Percentiles rank a stretch among this genome's conserved stretches.
Conservation (phyloP, 257 asterid species). For the Penstemon davidsonii region DNA sequence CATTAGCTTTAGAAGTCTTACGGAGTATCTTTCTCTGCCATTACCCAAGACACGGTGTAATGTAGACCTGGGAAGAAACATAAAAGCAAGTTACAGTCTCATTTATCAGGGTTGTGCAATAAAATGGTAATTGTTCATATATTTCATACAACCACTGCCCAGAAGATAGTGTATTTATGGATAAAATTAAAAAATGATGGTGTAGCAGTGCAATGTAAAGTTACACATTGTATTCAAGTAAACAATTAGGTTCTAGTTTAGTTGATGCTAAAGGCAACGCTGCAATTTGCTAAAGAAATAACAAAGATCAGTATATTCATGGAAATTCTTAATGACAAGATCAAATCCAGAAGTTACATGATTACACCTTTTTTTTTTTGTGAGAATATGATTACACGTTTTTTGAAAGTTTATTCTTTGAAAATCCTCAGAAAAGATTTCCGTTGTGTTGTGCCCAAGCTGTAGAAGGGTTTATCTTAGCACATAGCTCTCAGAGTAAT, state of each 20-base stretch:
- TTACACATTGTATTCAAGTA: background rate
- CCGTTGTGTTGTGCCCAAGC: too few relatives aligned
- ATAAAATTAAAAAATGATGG: background rate
- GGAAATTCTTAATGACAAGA: too few relatives aligned
- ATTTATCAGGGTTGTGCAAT: background rate
- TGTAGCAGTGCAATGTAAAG: background rate
- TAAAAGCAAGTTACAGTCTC: constrained; percentile 12
- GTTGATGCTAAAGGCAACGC: too few relatives aligned
- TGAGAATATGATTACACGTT: too few relatives aligned
- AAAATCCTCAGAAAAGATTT: too few relatives aligned
- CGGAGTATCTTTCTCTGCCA: constrained; percentile 87
- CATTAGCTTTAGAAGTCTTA: constrained; percentile 40
- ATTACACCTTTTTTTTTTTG: too few relatives aligned
- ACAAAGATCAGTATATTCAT: too few relatives aligned
- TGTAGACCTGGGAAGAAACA: constrained; percentile 63
- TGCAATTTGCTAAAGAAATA: too few relatives aligned
- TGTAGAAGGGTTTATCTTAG: too few relatives aligned
- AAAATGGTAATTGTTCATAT: background rate
- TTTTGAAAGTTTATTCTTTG: too few relatives aligned
- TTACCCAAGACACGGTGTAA: constrained; percentile 81
- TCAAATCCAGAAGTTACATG: too few relatives aligned
- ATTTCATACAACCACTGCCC: background rate
- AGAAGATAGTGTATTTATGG: background rate
- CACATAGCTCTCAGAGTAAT: background rate
- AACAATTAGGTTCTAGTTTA: background rate